Evolutionary conservation across 2,329 filamentous ascomycete species (phyloP).

Genomic region (Fusarium sp.): DNA sequence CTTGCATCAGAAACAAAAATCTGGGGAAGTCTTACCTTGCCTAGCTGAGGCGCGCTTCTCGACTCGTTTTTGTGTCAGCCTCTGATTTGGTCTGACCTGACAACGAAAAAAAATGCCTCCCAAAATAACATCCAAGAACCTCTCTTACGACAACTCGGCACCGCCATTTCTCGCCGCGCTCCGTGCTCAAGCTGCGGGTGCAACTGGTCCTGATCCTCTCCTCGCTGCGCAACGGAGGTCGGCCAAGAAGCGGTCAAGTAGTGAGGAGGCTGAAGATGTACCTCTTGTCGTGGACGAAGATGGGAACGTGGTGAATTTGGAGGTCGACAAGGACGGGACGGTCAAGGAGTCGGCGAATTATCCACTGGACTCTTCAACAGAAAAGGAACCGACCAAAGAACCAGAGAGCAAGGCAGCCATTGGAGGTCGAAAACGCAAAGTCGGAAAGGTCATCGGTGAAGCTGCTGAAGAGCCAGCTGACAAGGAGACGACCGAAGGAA

Average conservation of each 20-base stretch:
- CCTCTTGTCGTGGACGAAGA: slow-evolving; percentile 80
- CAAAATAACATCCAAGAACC: slow-evolving; percentile 77
- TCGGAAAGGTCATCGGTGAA: slow-evolving; percentile 50
- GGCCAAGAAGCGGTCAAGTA: slow-evolving; percentile 65
- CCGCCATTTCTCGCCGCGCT: slow-evolving; percentile 71
- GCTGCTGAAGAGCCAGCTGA: slow-evolving; percentile 42
- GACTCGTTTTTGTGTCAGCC: slow-evolving; percentile 1
- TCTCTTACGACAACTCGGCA: slow-evolving; percentile 70
- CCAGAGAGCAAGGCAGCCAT: slow-evolving; percentile 45
- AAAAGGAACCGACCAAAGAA: slow-evolving; percentile 47
- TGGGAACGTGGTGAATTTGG: slow-evolving; percentile 69
- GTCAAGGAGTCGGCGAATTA: slow-evolving; percentile 48
- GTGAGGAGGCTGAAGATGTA: slow-evolving; percentile 80
- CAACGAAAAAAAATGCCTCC: slow-evolving; percentile 54
- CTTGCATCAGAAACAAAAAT: not conserved
- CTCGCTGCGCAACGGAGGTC: slow-evolving; percentile 62
- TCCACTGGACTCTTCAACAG: slow-evolving; percentile 33
- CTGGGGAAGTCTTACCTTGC: not conserved
- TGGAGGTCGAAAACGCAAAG: slow-evolving; percentile 65
- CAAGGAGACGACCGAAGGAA: slow-evolving; percentile 20
- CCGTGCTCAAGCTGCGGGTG: slow-evolving; percentile 61
- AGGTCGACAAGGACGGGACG: slow-evolving; percentile 57
- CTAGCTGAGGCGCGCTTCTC: not conserved
- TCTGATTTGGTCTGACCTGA: not conserved
- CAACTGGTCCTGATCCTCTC: slow-evolving; percentile 63